Conservation (phyloP, 2,329 filamentous ascomycete species). For the Talaromyces verruculosus region DNA sequence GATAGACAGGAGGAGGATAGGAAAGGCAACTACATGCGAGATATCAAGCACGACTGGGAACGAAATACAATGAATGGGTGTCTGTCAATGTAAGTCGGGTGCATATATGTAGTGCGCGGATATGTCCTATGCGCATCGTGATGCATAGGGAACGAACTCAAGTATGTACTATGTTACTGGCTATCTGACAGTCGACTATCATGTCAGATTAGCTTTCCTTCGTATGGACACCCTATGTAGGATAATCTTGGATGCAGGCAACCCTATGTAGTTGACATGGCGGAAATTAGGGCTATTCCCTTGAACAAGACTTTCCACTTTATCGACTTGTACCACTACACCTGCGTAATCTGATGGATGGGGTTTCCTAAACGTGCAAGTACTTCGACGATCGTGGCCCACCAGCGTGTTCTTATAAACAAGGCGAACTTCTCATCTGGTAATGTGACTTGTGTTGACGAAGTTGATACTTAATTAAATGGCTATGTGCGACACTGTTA, state of each 20-base stretch:
- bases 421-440: neutral
- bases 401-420: neutral
- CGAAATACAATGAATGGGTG: neutral
- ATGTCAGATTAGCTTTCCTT: neutral
- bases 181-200: too few species aligned
- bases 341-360: neutral
- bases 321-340: neutral
- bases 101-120: neutral
- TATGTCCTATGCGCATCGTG: neutral
- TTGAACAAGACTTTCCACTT: neutral
- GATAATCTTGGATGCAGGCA: neutral
- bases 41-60: neutral
- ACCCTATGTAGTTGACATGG: neutral
- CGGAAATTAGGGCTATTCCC: neutral
- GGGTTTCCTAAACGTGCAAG: slow-evolving; percentile 1
- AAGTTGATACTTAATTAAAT: neutral
- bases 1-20: neutral
- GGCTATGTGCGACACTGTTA: neutral
- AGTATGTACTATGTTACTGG: too few species aligned
- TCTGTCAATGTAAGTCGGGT: neutral
- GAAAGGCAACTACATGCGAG: neutral
- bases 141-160: too few species aligned
- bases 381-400: neutral
- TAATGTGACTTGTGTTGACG: neutral
- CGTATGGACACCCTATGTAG: neutral